Base-by-base conservation (phyloP, 768 basidiomycete species). In the Psilocybe cubensis region DNA sequence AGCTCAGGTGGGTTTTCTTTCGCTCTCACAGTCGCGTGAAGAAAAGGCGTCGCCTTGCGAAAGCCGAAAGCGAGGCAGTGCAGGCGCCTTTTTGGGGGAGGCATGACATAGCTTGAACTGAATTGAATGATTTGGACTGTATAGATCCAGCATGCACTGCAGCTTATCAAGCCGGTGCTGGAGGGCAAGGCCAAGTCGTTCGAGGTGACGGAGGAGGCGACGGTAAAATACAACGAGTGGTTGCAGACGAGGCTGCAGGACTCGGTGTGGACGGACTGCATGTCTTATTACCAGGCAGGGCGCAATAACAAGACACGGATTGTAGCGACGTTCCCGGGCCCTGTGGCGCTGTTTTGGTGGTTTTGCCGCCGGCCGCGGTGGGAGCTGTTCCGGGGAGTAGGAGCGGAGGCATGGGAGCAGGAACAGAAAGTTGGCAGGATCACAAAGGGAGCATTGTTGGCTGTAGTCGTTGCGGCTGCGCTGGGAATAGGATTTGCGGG, bases 251-350 rank as follows among this genome's bases (percentile, higher is more conserved):
- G 82, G 31, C 70, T 86, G 45, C 61, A 66, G 52, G 72, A 60
- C 23, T 80, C 82, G 33, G 83, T 85, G 49, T 85, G 81, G 78
- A 75, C 76, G 35, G 76, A 79, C 23, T 86, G 84, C 69, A 64
- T 70, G 25, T 85, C 83, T 44, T 85, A 80, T 65, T 87, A 86
- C 65, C 69, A 75, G 46, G 71, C 68, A 43, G 74, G 70, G 12
- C 58, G 69, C 33, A 51, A 74, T 59, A 70, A 72, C 58, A 63
- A 74, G 64, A 75, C 74, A 10, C 79, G 77, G 63, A 77, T 79
- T 45, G 59, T 79, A 25, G 76, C 76, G 14, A 81, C 76, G 10
- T 86, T 85, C 68, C 85, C 85, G 41, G 85, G 85, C 11, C 76
- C 80, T 8, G 76, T 80, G 44, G 54, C 69, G 9, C 67, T 80